Base-by-base conservation (phyloP, 2,329 filamentous ascomycete species). In the Lanzia echinophila region DNA sequence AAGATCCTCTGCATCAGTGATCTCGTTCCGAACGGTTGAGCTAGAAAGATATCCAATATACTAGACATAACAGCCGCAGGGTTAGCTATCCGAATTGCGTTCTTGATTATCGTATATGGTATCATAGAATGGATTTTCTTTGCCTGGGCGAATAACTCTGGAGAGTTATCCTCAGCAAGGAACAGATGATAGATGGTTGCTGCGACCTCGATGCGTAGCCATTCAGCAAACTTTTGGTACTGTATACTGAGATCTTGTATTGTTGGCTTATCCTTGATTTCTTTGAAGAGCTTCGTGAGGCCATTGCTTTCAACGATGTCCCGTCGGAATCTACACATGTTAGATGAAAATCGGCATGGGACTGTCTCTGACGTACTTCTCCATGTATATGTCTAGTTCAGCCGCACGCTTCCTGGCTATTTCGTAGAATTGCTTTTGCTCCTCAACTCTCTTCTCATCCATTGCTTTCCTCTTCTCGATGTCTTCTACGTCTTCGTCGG, bases 151-250 rank as follows among this genome's bases (percentile, higher is more conserved):
- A 97, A 97, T 31, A 99, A 72, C 67, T 99, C 94, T 1, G 94
- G 91, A 0, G 92, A 96, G 70, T 99, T 99, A 72, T 99, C 94
- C 69, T 99, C 94, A 6, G 94, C 94, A 43, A 99, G 79, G 77
- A 99, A 99, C 33, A 99, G 77, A 69, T 99, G 94, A 68, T 99
- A 99, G 56, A 97, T 83, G 20, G 94, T 96, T 39, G 94, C 94
- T 22, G 94, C 94, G 47, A 99, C 86, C 72, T 99, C 94, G 65
- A 99, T 99, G 38, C 94, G 86, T 48, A 97, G 75, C 94, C 94
- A 99, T 70, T 99, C 94, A 17, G 92, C 92, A 68, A 99, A 97
- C 69, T 97, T 99, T 66, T 94, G 88, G 70, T 97, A 97, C 69
- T 97, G 91, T 11, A 95, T 86, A 66, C 89, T 95, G 50, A 99